Evolutionary conservation across 768 basidiomycete species (phyloP).

Genomic region (Tylopilus sp.): DNA sequence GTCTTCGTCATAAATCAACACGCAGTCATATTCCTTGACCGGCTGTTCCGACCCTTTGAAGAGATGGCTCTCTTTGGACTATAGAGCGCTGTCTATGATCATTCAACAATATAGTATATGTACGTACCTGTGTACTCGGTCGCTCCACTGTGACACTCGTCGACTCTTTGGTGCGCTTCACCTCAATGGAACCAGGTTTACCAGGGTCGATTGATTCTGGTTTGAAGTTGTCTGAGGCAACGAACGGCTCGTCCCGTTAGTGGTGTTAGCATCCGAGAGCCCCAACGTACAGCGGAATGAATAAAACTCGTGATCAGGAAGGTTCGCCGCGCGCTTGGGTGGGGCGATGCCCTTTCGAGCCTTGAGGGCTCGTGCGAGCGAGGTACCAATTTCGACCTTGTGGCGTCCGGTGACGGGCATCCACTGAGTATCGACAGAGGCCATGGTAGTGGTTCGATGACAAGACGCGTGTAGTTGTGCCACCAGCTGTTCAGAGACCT

Average conservation of each 20-base stretch:
- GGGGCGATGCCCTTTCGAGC: slow-evolving; percentile 55
- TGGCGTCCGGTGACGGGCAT: slow-evolving; percentile 59
- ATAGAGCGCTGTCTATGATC: slow-evolving; percentile 1
- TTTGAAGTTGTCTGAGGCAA: slow-evolving; percentile 64
- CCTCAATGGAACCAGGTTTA: slow-evolving; percentile 63
- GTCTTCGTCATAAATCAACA: slow-evolving; percentile 78
- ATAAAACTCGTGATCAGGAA: slow-evolving; percentile 68
- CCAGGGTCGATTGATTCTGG: slow-evolving; percentile 65
- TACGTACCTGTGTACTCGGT: slow-evolving; percentile 56
- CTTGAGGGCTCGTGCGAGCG: slow-evolving; percentile 63
- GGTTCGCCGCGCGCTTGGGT: slow-evolving; percentile 37
- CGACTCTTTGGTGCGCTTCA: slow-evolving; percentile 50
- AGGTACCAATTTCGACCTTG: slow-evolving; percentile 56
- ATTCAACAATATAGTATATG: not conserved
- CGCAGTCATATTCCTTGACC: slow-evolving; percentile 70
- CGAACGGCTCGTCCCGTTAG: slow-evolving; percentile 1
- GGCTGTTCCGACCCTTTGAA: slow-evolving; percentile 57
- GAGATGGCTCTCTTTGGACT: slow-evolving; percentile 52
- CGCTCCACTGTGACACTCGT: slow-evolving; percentile 61
- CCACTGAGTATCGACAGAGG: slow-evolving; percentile 46
- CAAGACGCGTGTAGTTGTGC: slow-evolving; percentile 19
- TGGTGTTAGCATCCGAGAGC: not conserved
- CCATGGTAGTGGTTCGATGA: slow-evolving; percentile 37
- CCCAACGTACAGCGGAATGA: slow-evolving; percentile 66
- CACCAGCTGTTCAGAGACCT: not conserved